Evolutionary conservation across 495 filamentous ascomycete genomes (phyloP).

Genomic region (Aspergillus mulundensis): DNA sequence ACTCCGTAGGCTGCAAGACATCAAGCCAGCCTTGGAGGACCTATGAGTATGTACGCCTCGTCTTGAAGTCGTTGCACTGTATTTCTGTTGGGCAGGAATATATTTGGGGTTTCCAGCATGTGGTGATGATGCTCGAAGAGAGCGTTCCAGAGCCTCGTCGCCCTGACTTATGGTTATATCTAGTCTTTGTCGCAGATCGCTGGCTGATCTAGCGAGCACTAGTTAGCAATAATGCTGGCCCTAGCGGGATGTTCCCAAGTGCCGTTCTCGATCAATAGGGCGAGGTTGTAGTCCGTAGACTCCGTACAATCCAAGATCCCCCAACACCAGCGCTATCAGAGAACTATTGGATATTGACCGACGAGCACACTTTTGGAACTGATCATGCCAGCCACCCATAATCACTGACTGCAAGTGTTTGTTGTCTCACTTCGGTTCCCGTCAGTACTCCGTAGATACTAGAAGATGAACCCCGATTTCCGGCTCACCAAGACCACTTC

Average conservation of each 20-base stretch:
- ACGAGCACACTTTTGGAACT: background rate
- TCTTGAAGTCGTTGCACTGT: too few relatives aligned
- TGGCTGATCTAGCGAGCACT: background rate
- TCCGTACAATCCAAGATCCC: too few relatives aligned
- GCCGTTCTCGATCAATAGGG: background rate
- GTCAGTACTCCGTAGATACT: background rate
- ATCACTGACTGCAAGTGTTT: background rate
- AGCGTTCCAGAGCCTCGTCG: background rate
- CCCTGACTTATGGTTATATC: background rate
- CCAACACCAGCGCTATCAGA: background rate
- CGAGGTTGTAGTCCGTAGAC: too few relatives aligned
- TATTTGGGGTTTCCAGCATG: too few relatives aligned
- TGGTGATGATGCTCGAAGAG: too few relatives aligned
- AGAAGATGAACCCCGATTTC: background rate
- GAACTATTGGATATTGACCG: background rate
- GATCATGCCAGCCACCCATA: background rate
- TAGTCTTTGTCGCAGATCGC: background rate
- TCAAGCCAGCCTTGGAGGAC: too few relatives aligned
- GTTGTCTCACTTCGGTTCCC: background rate
- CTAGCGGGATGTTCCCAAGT: background rate
- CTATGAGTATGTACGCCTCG: too few relatives aligned
- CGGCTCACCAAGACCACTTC: background rate
- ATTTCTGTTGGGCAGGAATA: too few relatives aligned
- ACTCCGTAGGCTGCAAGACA: too few relatives aligned
- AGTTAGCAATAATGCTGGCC: background rate